These are phyloP conservation scores for Paracamarosporium sp. DNA, from an alignment of 2,329 filamentous ascomycete species.

Conservation along the genomic window DNA sequence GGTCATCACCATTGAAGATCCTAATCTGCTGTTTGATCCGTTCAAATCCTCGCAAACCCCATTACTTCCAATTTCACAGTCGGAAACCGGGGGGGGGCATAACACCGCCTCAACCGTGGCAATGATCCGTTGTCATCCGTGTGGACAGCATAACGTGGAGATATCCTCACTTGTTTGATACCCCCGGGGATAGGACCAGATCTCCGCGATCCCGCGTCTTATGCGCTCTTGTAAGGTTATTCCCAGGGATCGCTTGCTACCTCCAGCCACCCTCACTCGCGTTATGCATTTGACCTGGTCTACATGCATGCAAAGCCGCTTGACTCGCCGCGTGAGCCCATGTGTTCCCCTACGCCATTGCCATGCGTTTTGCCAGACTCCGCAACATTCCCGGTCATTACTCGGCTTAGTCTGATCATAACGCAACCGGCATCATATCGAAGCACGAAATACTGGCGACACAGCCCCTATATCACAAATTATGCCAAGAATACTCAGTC, in stretches of 20 bases:
- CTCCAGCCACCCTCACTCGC: conserved; percentile 17
- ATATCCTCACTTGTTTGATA: conserved; percentile 34
- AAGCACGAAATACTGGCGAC: not conserved
- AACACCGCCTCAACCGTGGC: conserved; percentile 21
- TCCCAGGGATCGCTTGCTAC: conserved; percentile 13
- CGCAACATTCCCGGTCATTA: conserved; percentile 3
- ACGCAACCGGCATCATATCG: not conserved
- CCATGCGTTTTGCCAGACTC: conserved; percentile 19
- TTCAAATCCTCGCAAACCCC: conserved; percentile 24
- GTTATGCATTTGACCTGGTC: conserved; percentile 24
- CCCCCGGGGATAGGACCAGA: conserved; percentile 32
- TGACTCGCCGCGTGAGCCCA: conserved; percentile 24
- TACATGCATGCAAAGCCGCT: conserved; percentile 18
- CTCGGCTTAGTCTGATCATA: not conserved
- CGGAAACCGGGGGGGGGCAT: conserved; percentile 25
- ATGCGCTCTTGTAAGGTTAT: conserved; percentile 24
- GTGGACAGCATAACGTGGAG: conserved; percentile 29
- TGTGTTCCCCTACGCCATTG: conserved; percentile 22
- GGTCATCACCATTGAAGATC: not conserved
- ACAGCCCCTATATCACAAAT: not conserved
- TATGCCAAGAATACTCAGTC: not conserved
- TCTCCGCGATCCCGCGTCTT: conserved; percentile 33
- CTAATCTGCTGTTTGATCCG: not conserved
- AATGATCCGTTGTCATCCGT: conserved; percentile 14
- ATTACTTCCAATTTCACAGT: conserved; percentile 20